Base-by-base conservation (phyloP, 179 eudicot species). In the Drosera spatulata region DNA sequence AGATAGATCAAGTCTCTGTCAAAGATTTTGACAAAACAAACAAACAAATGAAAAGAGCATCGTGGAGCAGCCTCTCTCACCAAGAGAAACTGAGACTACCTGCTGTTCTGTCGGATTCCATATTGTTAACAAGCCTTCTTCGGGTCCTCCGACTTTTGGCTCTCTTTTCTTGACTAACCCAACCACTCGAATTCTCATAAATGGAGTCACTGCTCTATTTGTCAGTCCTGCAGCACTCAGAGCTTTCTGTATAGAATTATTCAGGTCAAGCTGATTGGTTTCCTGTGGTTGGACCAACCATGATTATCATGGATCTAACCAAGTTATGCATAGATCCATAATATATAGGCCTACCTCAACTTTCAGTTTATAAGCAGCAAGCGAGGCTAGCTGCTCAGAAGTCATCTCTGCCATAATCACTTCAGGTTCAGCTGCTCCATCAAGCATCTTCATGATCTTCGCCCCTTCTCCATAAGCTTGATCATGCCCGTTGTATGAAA, bases 81-180 rank as follows among this genome's bases (percentile, higher is more conserved):
- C 12, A 54, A 39, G 39, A 12, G 3, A n/a, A 22, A 48, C 15
- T 43, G 50, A 41, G 44, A 10, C 66, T 71, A 82, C 98, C 95
- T 85, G 96, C 56, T 78, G 74, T 71, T 85, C 95, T 10, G 86
- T 77, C 12, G 98, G 98, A 64, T 81, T 88, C 98, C 98, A 91
- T 61, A 91, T 84, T 61, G 96, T 88, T 70, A 91, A 63, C 69
- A 91, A 76, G 58, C 98, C 98, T 59, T 79, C 76, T 50, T 63
- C 55, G 41, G 75, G 63, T 48, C 71, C 62, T 60, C 72, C 46
- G 39, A 61, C 63, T 66, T 46, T 60, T 50, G n/a, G 46, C 43
- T 41, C 56, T 56, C 63, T 64, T 65, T 69, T 75, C 63, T 43
- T 59, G 54, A 67, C 73, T 63, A 91, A 73, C 39, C 95, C 98